Evolutionary conservation across 2,329 filamentous ascomycete species (phyloP).

Genomic region (Diaporthe humulicola): DNA sequence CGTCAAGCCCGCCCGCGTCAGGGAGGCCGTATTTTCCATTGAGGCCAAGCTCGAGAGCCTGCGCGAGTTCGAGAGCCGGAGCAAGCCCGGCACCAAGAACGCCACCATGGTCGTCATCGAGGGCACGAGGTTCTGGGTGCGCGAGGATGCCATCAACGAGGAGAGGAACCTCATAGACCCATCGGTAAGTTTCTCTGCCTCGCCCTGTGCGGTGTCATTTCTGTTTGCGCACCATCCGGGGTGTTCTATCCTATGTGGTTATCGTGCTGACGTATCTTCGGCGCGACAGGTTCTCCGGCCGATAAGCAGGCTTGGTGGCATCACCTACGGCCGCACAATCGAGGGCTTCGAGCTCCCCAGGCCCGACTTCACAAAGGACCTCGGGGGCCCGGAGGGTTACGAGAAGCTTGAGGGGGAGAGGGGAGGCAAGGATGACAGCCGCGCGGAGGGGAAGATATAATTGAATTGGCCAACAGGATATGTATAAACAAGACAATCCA

Average conservation of each 20-base stretch:
- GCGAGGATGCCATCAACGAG: slow-evolving; percentile 89
- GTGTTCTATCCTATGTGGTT: background rate
- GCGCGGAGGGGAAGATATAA: slow-evolving; percentile 26
- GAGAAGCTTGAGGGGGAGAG: slow-evolving; percentile 65
- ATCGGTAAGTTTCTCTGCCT: slow-evolving; percentile 59
- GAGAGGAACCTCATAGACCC: slow-evolving; percentile 82
- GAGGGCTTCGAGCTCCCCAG: slow-evolving; percentile 80
- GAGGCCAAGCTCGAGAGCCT: slow-evolving; percentile 83
- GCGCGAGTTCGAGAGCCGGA: slow-evolving; percentile 82
- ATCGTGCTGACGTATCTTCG: background rate
- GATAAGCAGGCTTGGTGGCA: slow-evolving; percentile 84
- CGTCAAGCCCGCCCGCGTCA: slow-evolving; percentile 80
- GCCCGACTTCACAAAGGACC: slow-evolving; percentile 67
- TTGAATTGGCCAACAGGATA: background rate
- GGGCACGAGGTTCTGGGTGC: slow-evolving; percentile 88
- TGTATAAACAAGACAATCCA: background rate
- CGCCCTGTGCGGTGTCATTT: background rate
- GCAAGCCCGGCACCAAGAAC: slow-evolving; percentile 79
- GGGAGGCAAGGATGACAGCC: slow-evolving; percentile 6
- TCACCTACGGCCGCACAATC: slow-evolving; percentile 81
- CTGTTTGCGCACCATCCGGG: slow-evolving; percentile 32
- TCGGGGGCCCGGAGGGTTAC: slow-evolving; percentile 65
- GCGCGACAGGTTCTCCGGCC: slow-evolving; percentile 74
- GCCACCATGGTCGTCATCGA: slow-evolving; percentile 83
- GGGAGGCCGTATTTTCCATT: slow-evolving; percentile 85